Base-by-base conservation (phyloP, 768 basidiomycete genomes). In the Kwoniella bestiolae region DNA sequence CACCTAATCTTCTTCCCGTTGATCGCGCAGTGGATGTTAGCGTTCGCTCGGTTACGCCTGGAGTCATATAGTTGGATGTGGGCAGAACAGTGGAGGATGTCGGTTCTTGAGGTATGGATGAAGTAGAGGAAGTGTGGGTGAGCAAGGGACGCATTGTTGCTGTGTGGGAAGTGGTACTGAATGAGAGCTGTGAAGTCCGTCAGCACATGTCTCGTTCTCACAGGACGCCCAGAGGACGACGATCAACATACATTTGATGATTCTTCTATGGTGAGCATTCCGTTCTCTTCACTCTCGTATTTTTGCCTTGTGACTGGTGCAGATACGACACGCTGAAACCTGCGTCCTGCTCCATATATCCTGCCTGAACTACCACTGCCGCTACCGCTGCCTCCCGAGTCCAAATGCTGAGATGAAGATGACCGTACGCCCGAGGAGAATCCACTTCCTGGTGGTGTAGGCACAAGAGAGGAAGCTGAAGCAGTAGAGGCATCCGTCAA, bases 241-340 rank as follows among this genome's bases (percentile, higher is more conserved):
- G 34, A 23, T 2, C 38, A 7, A 55, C 67, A 46, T 26, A 57
- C 52, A 14, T 28, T 65, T 7, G 62, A 72, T 46, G 47, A 52
- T 50, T 56, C 46, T 49, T 28, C 65, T 32, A 51, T 52, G 8
- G 46, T 25, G 11, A 46, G 18, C 14, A 58, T 51, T 23, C 23
- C 55, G 18, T 38, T 53, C 5, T 69, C 70, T 14, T 58, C 66
- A 23, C 44, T 44, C 7, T 52, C 64, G 5, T 21, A 38, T 12
- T 46, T 62, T 25, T 23, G 32, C 9, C 67, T 46, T 44, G 61
- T 28, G 25, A 72, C 34, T 16, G 76, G 76, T 12, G 76, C 76
- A 0, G 76, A 77, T 4, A 77, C 76, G 7, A 75, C 71, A 23
- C 76, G 56, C n/a, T 69, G 65, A 46, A 74, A 77, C 11, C 50